phyloP scores from a whole-genome alignment of 1,284 basidiomycete species.

The Naganishia sp. region DNA sequence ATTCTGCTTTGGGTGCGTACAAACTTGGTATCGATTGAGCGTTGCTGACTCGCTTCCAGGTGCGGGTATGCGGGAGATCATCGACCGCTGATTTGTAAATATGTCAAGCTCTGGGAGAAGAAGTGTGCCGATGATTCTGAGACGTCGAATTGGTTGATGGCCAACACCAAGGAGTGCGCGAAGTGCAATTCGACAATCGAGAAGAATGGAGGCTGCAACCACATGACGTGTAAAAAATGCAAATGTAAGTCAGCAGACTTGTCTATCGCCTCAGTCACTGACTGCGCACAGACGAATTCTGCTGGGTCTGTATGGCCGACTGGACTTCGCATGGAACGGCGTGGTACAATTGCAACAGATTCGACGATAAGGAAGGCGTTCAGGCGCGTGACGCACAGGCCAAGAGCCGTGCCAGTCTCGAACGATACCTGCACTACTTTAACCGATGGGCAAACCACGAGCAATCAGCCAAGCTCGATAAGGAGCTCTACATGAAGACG shows the following conservation, averaged over 20 bases:
- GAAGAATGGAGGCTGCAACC: conserved; percentile 99
- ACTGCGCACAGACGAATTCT: conserved; percentile 58
- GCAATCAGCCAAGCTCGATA: conserved; percentile 91
- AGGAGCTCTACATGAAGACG: conserved; percentile 87
- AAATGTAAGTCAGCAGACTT: conserved; percentile 66
- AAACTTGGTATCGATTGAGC: not conserved
- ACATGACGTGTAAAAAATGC: conserved; percentile 99
- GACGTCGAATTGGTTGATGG: conserved; percentile 99
- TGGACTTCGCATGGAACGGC: conserved; percentile 97
- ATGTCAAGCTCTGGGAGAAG: conserved; percentile 92
- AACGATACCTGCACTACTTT: conserved; percentile 97
- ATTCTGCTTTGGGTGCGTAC: conserved; percentile 77
- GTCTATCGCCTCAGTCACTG: not conserved
- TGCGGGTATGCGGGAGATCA: conserved; percentile 84
- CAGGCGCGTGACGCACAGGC: conserved; percentile 89
- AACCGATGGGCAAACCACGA: conserved; percentile 99
- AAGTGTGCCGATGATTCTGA: conserved; percentile 98
- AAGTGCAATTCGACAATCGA: conserved; percentile 96
- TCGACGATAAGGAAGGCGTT: conserved; percentile 86
- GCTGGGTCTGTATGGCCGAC: conserved; percentile 71
- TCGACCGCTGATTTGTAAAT: conserved; percentile 82
- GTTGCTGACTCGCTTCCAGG: conserved; percentile 30
- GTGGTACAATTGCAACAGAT: conserved; percentile 98
- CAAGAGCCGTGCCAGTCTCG: conserved; percentile 80
- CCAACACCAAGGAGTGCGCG: conserved; percentile 96